Base-by-base conservation (phyloP, 768 basidiomycete genomes). In the Tricholoma sp. region DNA sequence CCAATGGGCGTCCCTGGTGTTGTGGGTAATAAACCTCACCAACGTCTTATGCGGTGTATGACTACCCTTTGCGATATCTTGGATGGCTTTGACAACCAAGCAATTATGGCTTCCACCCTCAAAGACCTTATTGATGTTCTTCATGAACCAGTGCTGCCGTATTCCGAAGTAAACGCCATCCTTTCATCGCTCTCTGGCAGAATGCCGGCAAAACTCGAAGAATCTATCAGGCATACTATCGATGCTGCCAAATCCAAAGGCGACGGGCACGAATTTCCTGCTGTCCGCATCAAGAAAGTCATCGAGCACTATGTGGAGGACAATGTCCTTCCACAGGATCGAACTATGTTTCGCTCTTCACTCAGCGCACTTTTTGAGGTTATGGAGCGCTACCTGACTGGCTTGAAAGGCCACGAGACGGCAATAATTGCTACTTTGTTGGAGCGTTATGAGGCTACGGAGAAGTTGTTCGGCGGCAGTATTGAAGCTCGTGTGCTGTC, bases 1-100 rank as follows among this genome's bases (percentile, higher is more conserved):
- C 64, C 83, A 16, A 86, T 94, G 82, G 97, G 96, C 24, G 76
- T 84, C 29, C 94, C 95, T 43, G 85, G 83, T 57, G 86, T 96
- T 57, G 74, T 89, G 59, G 95, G 94, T 47, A 89, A 82, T 75
- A 96, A 94, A 75, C 83, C 93, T 37, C 87, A 97, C 69, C 97
- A 99, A 70, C 84, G 83, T 57, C 83, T 93, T 57, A 76, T 82
- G 54, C 83, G 83, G 63, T 88, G 87, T 73, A 75, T 88, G 54
- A 81, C 83, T 61, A 80, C 88, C 55, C 79, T 99, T 53, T 84
- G 86, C 70, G 94, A 98, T 73, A 95, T 97, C 64, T 81, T 99
- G 59, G 91, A 94, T 57, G 97, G 97, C 35, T 99, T 89, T 72
- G 97, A 99, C 74, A 98, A 98, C 74, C 91, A 94, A 67, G 88